phyloP scores from a whole-genome alignment of 805 yeast genomes.

The Yarrowia osloensis region DNA sequence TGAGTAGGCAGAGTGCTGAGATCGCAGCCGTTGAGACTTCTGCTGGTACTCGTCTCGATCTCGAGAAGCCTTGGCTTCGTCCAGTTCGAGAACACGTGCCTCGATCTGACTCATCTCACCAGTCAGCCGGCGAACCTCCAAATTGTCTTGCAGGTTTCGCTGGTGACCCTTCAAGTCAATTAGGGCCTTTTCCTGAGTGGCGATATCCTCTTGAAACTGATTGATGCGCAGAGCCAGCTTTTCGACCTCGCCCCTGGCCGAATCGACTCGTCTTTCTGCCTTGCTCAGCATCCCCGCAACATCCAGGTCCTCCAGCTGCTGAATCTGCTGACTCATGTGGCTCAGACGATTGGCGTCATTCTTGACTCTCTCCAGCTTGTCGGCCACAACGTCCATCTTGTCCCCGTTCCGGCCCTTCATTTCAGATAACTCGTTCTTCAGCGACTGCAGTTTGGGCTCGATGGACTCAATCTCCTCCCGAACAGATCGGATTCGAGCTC shows the following conservation, averaged over 20 bases:
- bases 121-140: slow-evolving; percentile 56
- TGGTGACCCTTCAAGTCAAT: slow-evolving; percentile 63
- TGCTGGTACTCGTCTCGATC: slow-evolving; percentile 63
- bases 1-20: slow-evolving; percentile 55
- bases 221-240: neutral
- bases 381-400: neutral
- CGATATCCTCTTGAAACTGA: slow-evolving; percentile 34
- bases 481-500: slow-evolving; percentile 7
- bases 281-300: neutral
- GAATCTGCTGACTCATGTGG: neutral
- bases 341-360: neutral
- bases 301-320: neutral
- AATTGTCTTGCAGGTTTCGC: slow-evolving; percentile 62
- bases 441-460: neutral
- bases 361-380: neutral
- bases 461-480: slow-evolving; percentile 31
- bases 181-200: slow-evolving; percentile 47
- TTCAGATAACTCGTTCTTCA: neutral
- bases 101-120: slow-evolving; percentile 46
- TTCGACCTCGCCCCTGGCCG: neutral
- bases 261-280: neutral
- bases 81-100: slow-evolving; percentile 49
- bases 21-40: slow-evolving; percentile 54
- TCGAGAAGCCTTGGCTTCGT: slow-evolving; percentile 59
- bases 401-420: slow-evolving; percentile 37